Conservation (phyloP, 129 eudicot species). For the Helianthus tuberosus region DNA sequence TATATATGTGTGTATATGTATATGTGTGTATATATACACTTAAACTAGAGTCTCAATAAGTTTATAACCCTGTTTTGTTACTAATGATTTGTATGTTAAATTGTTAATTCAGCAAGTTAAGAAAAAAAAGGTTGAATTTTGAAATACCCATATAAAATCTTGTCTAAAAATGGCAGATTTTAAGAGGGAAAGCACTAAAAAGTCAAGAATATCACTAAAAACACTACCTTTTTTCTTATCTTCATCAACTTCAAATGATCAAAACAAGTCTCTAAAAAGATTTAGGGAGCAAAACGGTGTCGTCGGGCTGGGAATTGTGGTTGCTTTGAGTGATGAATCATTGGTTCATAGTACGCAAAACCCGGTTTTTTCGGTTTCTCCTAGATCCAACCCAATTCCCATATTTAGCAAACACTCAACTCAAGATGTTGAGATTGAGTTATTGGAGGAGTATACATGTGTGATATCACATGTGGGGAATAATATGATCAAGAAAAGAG, state of each 20-base stretch:
- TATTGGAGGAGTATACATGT: constrained; percentile 78
- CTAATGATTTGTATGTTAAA: constrained; percentile 29
- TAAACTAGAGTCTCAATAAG: constrained; percentile 21
- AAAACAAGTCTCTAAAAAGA: constrained; percentile 46
- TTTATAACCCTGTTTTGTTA: constrained; percentile 26
- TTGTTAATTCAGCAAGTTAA: constrained; percentile 15
- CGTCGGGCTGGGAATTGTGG: constrained; percentile 79
- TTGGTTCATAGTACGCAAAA: constrained; percentile 36
- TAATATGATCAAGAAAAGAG: constrained; percentile 60
- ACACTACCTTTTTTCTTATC: constrained; percentile 54
- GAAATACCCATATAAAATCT: constrained; percentile 13
- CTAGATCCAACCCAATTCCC: constrained; percentile 63
- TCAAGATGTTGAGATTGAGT: constrained; percentile 49
- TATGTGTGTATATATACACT: constrained; percentile 3
- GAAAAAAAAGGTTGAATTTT: constrained; percentile 17
- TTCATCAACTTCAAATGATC: constrained; percentile 30
- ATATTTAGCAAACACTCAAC: constrained; percentile 34
- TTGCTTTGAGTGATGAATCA: constrained; percentile 50
- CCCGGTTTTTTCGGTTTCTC: constrained; percentile 53
- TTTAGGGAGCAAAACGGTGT: constrained; percentile 58
- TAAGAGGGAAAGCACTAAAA: constrained; percentile 34
- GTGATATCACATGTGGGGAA: constrained; percentile 73
- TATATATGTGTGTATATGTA: not conserved
- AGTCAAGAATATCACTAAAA: constrained; percentile 53
- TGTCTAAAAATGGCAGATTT: constrained; percentile 46